phyloP scores from a whole-genome alignment of 305 asterid genomes.

The Fraxinus nigra region DNA sequence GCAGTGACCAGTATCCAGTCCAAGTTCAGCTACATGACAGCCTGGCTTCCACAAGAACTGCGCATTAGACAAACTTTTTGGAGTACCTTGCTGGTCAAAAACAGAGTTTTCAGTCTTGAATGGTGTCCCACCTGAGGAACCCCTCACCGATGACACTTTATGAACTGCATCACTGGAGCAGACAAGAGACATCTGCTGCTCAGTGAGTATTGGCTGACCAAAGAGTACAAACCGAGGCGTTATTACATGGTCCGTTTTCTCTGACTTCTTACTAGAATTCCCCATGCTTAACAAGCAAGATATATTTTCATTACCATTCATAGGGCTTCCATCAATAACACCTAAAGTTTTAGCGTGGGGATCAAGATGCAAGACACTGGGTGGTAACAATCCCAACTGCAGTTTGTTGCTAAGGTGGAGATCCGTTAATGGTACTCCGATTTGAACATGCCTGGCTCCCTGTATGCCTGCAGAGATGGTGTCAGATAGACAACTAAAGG shows the following conservation, averaged over 20 bases:
- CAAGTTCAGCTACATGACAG: slow-evolving; percentile 46
- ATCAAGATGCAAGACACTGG: slow-evolving; percentile 51
- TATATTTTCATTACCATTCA: slow-evolving; percentile 42
- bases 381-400: slow-evolving; percentile 60
- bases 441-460: slow-evolving; percentile 99
- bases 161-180: slow-evolving; percentile 35
- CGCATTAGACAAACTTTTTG: slow-evolving; percentile 32
- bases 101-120: neutral
- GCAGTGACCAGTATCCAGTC: slow-evolving; percentile 64
- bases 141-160: slow-evolving; percentile 27
- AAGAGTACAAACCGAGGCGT: slow-evolving; percentile 71
- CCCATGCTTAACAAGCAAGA: slow-evolving; percentile 83
- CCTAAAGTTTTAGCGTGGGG: slow-evolving; percentile 46
- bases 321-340: slow-evolving; percentile 30
- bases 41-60: slow-evolving; percentile 41
- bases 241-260: slow-evolving; percentile 33
- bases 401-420: slow-evolving; percentile 60
- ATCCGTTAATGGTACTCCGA: slow-evolving; percentile 68
- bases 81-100: slow-evolving; percentile 1
- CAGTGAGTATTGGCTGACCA: slow-evolving; percentile 95
- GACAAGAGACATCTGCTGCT: slow-evolving; percentile 73
- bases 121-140: slow-evolving; percentile 23
- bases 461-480: slow-evolving; percentile 93
- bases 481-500: slow-evolving; percentile 58
- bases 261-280: slow-evolving; percentile 43